Evolutionary conservation across 116 monocot genomes (phyloP), one percentile per base, ranked within the genome.

Genomic region (Cymodocea nodosa): DNA sequence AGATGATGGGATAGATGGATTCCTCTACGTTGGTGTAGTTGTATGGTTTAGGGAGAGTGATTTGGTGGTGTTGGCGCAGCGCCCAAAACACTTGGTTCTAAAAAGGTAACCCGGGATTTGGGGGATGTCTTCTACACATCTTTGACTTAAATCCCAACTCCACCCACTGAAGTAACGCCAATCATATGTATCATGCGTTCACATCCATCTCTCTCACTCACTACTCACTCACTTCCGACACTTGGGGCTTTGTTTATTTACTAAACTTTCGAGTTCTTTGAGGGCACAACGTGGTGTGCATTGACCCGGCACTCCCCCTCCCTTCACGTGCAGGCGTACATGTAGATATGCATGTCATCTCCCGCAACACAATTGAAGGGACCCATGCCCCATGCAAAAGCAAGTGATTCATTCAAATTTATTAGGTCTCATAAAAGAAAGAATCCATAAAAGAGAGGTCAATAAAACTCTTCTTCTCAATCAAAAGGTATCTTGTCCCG

Each of bases 111-210:
- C 61, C 61, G 35, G 61, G 61, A 37, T 35, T 61, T 61, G 9
- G 60, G 61, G 61, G 61, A 61, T 61, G 61, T 36, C 61, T 35
- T 39, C 13, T 61, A 37, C 36, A 61, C n/a, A n/a, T 61, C 61
- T 61, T 39, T 61, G 61, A 61, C 61, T 61, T 19, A 37, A 37
- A 61, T n/a, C 6, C 15, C 16, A 18, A 10, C 13, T 22, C 24
- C 24, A 57, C 13, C 56, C 20, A 11, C n/a, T 56, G n/a, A 12
- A n/a, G 23, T 30, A 56, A 13, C 22, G 13, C 23, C 19, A 56
- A 56, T 6, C 57, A 57, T 25, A 57, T 56, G n/a, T 30, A 30
- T 30, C 30, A 30, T 30, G 30, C 3, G 3, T 30, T 30, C 30
- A 13, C 57, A 19, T 56, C 39, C 8, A 5, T 39, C 23, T 23